Base-by-base conservation (phyloP, 495 filamentous ascomycete genomes). In the Friedmanniomyces endolithicus region DNA sequence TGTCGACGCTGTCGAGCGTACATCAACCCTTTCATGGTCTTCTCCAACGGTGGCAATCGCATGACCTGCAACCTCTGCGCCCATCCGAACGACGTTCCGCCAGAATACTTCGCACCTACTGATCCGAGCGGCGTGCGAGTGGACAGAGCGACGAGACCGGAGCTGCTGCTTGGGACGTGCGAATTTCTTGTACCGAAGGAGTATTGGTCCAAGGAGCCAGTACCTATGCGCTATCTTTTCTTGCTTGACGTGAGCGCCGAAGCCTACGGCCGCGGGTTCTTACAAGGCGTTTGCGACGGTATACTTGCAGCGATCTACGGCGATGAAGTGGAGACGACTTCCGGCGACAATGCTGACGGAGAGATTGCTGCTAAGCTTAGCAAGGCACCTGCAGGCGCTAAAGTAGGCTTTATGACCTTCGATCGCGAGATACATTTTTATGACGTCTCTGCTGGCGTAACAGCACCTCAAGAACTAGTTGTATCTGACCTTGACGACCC, bases 11-110 rank as follows among this genome's bases (percentile, higher is more conserved):
- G 92, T 71, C 75, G 92, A 64, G 85, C 92, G 14, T 99, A 99
- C 68, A 94, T 99, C 70, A 99, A 99, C 64, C 92, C 92, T 11
- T 99, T 97, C 68, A 96, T 97, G 92, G 85, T 85, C 53, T 99
- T 99, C 75, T 78, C 83, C 46, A 86, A 86, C 4, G 92, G 90
- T 24, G 92, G 92, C 33, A 95, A 87, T 69, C 94, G 90, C 67
- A 95, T 96, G 63, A 88, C 94, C 52, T 99, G 92, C 70, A 99
- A 99, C 64, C 90, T 99, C 75, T 99, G 92, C 71, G 90, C 84
- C 22, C 95, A 95, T 70, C 87, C 94, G 3, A 97, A 97, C 67
- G 94, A 99, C 68, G 90, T 94, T 6, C 74, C 87, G 1, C 68
- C 85, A 1, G 92, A 96, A 63, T 99, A 99, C 67, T 97, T 94